These are phyloP conservation scores for Orbilia brochopaga DNA, from an alignment of 2,329 filamentous ascomycete genomes.

Conservation along the genomic window DNA sequence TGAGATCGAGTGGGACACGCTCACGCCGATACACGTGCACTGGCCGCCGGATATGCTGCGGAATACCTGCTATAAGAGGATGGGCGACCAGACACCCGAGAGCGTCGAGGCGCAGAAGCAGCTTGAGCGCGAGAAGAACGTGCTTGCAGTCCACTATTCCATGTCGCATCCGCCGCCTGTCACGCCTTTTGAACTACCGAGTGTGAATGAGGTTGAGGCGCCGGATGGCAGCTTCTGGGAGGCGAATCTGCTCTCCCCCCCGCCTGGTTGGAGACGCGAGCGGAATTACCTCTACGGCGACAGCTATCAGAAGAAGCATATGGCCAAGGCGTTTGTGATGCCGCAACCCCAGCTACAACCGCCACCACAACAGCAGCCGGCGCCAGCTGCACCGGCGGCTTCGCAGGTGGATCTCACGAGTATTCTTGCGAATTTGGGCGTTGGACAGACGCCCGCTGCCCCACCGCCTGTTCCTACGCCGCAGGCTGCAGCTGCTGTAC, in stretches of 20 bases:
- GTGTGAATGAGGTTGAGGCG: conserved; percentile 28
- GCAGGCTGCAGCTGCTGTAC: conserved; percentile 11
- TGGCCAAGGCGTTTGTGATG: conserved; percentile 34
- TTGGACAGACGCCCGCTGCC: neutral
- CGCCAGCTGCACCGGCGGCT: conserved; percentile 1
- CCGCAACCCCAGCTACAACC: neutral
- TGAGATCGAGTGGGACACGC: conserved; percentile 45
- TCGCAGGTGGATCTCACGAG: conserved; percentile 38
- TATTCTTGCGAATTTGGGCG: conserved; percentile 47
- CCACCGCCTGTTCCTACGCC: conserved; percentile 10
- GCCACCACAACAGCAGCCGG: neutral
- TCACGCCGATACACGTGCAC: conserved; percentile 14
- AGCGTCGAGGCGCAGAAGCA: conserved; percentile 31
- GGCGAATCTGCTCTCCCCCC: conserved; percentile 29
- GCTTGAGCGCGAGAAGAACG: conserved; percentile 43
- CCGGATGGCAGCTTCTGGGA: conserved; percentile 17
- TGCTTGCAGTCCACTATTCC: conserved; percentile 47
- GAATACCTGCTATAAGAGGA: conserved; percentile 38
- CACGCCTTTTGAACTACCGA: conserved; percentile 31
- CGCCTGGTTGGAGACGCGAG: conserved; percentile 45
- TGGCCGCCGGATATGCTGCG: conserved; percentile 28
- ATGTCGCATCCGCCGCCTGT: conserved; percentile 35
- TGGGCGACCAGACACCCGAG: conserved; percentile 36
- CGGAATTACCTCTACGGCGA: conserved; percentile 31
- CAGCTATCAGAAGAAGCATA: conserved; percentile 27